A percentile compares a stretch with the other conserved stretches of the same genome.
phyloP scores from a whole-genome alignment of 495 filamentous ascomycete species.

The Aspergillus sparsus region DNA sequence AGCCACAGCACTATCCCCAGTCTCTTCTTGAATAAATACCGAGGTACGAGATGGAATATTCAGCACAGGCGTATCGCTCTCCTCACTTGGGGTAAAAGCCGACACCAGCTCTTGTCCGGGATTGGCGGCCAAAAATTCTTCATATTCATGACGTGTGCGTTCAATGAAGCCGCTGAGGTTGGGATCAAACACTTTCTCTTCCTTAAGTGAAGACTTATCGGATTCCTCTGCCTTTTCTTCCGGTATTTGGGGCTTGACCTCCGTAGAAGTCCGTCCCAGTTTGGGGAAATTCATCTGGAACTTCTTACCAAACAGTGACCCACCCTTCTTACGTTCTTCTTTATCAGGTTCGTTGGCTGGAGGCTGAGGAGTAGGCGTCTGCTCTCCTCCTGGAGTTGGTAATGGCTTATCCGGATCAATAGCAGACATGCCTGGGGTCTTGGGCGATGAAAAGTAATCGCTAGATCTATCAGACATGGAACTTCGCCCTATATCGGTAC shows the following conservation, averaged over 20 bases:
- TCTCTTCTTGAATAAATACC: slow-evolving; percentile 94
- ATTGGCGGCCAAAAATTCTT: slow-evolving; percentile 62
- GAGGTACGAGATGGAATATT: slow-evolving; percentile 76
- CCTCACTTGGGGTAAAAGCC: slow-evolving; percentile 72
- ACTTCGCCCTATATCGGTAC: slow-evolving; percentile 47
- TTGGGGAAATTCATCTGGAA: slow-evolving; percentile 86
- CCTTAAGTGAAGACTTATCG: slow-evolving; percentile 59
- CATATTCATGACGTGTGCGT: slow-evolving; percentile 74
- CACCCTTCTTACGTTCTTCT: slow-evolving; percentile 68
- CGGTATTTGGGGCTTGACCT: slow-evolving; percentile 68
- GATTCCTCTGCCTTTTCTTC: slow-evolving; percentile 88
- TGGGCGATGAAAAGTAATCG: slow-evolving; percentile 67
- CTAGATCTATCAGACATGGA: slow-evolving; percentile 51
- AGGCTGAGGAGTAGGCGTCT: slow-evolving; percentile 48
- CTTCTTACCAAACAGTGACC: slow-evolving; percentile 78
- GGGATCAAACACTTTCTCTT: slow-evolving; percentile 80
- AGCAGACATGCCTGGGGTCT: slow-evolving; percentile 25
- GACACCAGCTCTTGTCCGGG: slow-evolving; percentile 58
- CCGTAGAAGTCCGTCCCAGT: slow-evolving; percentile 71
- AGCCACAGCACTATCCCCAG: slow-evolving; percentile 80
- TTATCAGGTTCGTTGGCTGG: slow-evolving; percentile 69
- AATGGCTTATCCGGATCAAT: slow-evolving; percentile 34
- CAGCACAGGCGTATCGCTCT: slow-evolving; percentile 82
- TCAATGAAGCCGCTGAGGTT: slow-evolving; percentile 81
- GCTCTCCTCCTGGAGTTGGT: slow-evolving; percentile 51